Evolutionary conservation across 257 asterid genomes (phyloP).

Genomic region (Solanum sitiens): DNA sequence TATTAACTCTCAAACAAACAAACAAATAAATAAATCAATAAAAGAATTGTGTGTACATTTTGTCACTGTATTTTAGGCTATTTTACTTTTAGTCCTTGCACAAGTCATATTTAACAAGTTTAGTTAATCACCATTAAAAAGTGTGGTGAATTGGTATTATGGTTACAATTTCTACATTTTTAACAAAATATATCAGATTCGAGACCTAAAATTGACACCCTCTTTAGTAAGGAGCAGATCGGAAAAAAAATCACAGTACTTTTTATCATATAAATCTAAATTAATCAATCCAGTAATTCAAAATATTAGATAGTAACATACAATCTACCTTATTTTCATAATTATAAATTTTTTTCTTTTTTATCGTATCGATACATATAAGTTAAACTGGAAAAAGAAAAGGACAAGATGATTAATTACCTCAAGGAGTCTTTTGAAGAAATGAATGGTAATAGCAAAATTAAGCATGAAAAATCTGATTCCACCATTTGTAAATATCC

Average conservation of each 20-base stretch:
- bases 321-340: background rate
- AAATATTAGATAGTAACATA: background rate
- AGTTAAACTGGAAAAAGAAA: background rate
- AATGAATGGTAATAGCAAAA: slow-evolving; percentile 42
- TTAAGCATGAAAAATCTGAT: slow-evolving; percentile 45
- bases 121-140: background rate
- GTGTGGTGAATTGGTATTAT: background rate
- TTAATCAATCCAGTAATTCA: background rate
- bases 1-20: background rate
- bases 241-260: too few relatives aligned
- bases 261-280: background rate
- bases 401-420: slow-evolving; percentile 8
- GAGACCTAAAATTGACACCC: background rate
- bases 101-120: background rate
- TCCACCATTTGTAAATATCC: slow-evolving; percentile 31
- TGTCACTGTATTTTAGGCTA: background rate
- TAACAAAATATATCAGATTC: too few relatives aligned
- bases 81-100: background rate
- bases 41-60: background rate
- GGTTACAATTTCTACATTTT: background rate
- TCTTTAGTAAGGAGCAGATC: background rate
- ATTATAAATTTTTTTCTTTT: background rate
- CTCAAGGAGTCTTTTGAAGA: slow-evolving; percentile 68
- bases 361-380: background rate
- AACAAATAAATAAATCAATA: too few relatives aligned